Evolutionary conservation across 192 early-diverging fungal species (phyloP), one percentile per base, ranked within the genome.

Genomic region (Tieghemiomyces parasiticus): DNA sequence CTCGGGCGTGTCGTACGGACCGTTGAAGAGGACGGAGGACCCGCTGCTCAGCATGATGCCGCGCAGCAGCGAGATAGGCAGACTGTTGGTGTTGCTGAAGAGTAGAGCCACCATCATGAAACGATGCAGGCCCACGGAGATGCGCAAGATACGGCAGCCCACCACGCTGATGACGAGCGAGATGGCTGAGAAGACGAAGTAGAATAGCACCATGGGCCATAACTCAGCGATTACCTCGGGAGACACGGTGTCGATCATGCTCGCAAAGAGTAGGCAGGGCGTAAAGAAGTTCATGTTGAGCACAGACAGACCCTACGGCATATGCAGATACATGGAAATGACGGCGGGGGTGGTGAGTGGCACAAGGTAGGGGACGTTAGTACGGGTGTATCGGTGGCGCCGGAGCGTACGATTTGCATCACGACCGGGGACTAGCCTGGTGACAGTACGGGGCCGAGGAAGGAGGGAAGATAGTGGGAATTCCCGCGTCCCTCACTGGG

Each of bases 261-360:
- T 88, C 42, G 82, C 78, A 46, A 88, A 88, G 30, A 88, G 66
- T 13, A 88, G 72, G 58, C 82, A 82, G 0, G 86, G 86, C 48
- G 86, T 88, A 70, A 88, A 78, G 59, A 83, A 82, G 60, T 79
- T 77, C 53, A 88, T 49, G 67, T 85, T 88, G 44, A 88, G 71
- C 22, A 75, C 59, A 46, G 74, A 75, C 30, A 75, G 55, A 19
- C 66, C 70, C 74, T 75, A 71, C 45, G 6, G n/a, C n/a, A n/a
- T n/a, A n/a, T n/a, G n/a, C n/a, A n/a, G n/a, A n/a, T n/a, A n/a
- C n/a, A n/a, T n/a, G n/a, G n/a, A n/a, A n/a, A n/a, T n/a, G n/a
- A n/a, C n/a, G n/a, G n/a, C n/a, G n/a, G n/a, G n/a, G n/a, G n/a
- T n/a, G n/a, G n/a, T n/a, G n/a, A n/a, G n/a, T n/a, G n/a, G n/a